Evolutionary conservation across 73 alveolate genomes (phyloP).

Genomic region (Paramecium primaurelia): DNA sequence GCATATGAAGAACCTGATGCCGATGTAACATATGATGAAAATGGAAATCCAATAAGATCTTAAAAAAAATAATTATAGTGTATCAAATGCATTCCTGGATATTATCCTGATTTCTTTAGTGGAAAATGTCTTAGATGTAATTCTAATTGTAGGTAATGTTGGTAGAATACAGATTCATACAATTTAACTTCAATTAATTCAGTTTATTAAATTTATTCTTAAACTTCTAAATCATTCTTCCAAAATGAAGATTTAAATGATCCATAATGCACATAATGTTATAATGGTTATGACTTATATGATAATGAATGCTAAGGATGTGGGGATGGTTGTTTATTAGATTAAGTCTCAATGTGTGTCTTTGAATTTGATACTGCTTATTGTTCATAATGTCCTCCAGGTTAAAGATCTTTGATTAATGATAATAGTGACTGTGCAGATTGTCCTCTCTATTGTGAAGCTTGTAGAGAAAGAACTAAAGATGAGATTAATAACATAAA

Average conservation of each 20-base stretch:
- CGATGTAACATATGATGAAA: not conserved
- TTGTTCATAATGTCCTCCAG: conserved; percentile 19
- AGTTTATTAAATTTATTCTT: not conserved
- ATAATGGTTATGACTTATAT: conserved; percentile 18
- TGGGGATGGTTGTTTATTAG: not conserved
- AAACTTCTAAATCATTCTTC: not conserved
- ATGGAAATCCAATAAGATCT: not conserved
- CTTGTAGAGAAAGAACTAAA: not conserved
- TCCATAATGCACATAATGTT: conserved; percentile 1
- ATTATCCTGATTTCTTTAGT: conserved; percentile 12
- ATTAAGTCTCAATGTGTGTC: not conserved
- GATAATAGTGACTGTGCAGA: not conserved
- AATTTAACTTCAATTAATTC: not conserved
- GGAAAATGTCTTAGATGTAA: not conserved
- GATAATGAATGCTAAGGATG: conserved; percentile 20
- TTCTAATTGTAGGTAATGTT: not conserved
- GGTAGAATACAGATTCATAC: not conserved
- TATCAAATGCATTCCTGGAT: not conserved
- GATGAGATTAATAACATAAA: not conserved
- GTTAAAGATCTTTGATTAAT: not conserved
- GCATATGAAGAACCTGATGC: not conserved
- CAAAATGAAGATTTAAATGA: not conserved
- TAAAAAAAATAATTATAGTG: not conserved
- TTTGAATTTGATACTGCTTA: not conserved
- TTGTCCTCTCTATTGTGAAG: conserved; percentile 22